These are phyloP conservation scores for Symbiodinium pilosum DNA, from an alignment of 73 alveolate genomes.

Conservation along the genomic window DNA sequence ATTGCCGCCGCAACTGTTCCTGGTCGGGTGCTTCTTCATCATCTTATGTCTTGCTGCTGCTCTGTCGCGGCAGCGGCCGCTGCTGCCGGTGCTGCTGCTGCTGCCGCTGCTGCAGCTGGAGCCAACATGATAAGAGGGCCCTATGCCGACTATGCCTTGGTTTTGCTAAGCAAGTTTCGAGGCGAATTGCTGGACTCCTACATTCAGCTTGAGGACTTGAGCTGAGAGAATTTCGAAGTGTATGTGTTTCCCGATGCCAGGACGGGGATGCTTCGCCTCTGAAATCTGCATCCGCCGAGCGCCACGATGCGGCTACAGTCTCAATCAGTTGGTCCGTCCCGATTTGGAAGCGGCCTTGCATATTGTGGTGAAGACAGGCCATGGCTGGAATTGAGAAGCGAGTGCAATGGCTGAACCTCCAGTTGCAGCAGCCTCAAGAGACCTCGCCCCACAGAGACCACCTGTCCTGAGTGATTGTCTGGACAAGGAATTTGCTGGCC, in stretches of 20 bases:
- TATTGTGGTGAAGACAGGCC: neutral
- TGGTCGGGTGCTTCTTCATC: too few relatives aligned
- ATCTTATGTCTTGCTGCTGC: too few relatives aligned
- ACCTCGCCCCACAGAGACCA: too few relatives aligned
- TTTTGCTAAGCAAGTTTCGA: neutral
- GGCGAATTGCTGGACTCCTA: neutral
- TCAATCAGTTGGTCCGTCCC: neutral
- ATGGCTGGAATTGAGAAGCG: constrained; percentile 56
- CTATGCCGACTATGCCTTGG: neutral
- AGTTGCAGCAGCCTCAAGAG: constrained; percentile 12
- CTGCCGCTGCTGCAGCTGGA: too few relatives aligned
- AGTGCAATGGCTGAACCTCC: constrained; percentile 33
- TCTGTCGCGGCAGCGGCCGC: too few relatives aligned
- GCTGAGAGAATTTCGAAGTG: too few relatives aligned
- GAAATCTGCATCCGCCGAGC: constrained; percentile 49
- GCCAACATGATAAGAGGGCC: too few relatives aligned
- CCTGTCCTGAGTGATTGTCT: neutral
- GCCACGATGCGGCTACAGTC: constrained; percentile 58
- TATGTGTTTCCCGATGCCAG: neutral
- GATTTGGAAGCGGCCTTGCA: neutral
- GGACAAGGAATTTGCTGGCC: constrained; percentile 50
- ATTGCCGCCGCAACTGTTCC: too few relatives aligned
- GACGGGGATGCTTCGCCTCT: constrained; percentile 70
- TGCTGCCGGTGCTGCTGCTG: too few relatives aligned
- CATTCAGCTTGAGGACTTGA: neutral